Conservation (phyloP, 768 basidiomycete species). For the Chalciporus piperatus region DNA sequence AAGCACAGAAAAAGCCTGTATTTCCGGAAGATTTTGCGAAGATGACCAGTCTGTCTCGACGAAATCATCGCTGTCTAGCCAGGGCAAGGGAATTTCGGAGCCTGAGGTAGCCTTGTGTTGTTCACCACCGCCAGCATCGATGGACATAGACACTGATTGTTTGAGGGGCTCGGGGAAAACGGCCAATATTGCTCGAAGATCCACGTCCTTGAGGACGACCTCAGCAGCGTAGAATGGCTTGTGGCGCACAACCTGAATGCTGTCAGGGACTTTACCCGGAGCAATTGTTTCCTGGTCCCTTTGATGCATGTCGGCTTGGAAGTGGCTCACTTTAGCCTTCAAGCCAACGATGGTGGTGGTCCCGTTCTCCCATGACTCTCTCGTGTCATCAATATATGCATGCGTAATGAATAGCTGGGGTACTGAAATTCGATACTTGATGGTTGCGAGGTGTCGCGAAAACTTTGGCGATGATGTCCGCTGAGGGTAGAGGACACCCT, state of each 20-base stretch:
- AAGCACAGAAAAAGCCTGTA: slow-evolving; percentile 72
- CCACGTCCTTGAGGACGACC: slow-evolving; percentile 71
- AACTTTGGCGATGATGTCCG: slow-evolving; percentile 81
- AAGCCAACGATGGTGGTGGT: slow-evolving; percentile 79
- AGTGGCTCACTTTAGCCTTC: slow-evolving; percentile 76
- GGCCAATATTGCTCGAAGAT: slow-evolving; percentile 76
- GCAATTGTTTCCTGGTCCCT: slow-evolving; percentile 76
- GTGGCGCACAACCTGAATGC: slow-evolving; percentile 60
- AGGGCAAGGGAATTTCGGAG: slow-evolving; percentile 46
- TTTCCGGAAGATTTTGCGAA: slow-evolving; percentile 47
- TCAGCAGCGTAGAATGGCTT: slow-evolving; percentile 90
- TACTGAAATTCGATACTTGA: slow-evolving; percentile 85
- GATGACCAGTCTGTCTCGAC: slow-evolving; percentile 68
- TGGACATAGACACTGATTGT: slow-evolving; percentile 48
- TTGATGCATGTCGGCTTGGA: slow-evolving; percentile 92
- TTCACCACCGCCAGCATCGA: slow-evolving; percentile 44
- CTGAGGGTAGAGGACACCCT: slow-evolving; percentile 77
- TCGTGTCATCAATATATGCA: slow-evolving; percentile 76
- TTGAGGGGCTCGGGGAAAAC: slow-evolving; percentile 74
- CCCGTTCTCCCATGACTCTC: slow-evolving; percentile 79
- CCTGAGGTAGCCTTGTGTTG: slow-evolving; percentile 27
- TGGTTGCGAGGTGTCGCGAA: slow-evolving; percentile 80
- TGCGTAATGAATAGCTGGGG: slow-evolving; percentile 83
- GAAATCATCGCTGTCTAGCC: slow-evolving; percentile 83
- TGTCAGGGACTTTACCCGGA: slow-evolving; percentile 51